Percentiles rank a stretch among this genome's conserved stretches.
phyloP scores from a whole-genome alignment of 2,329 filamentous ascomycete species.

The Ophiostoma pallidulum region DNA sequence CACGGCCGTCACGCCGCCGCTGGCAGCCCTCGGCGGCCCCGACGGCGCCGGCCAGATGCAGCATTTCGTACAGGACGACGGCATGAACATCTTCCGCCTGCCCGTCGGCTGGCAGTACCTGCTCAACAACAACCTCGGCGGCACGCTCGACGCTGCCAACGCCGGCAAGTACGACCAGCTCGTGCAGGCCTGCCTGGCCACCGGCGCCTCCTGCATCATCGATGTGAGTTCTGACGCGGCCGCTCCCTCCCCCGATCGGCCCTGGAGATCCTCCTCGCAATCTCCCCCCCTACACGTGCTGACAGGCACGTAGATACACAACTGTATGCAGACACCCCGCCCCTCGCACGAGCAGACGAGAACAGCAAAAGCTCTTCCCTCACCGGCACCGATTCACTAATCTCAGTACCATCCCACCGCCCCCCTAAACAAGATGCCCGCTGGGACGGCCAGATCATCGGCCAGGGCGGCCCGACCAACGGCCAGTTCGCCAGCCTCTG shows the following conservation, averaged over 20 bases:
- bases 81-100: slow-evolving; percentile 47
- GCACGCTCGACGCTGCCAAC: slow-evolving; percentile 32
- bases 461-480: slow-evolving; percentile 54
- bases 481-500: slow-evolving; percentile 53
- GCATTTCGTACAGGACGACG: slow-evolving; percentile 45
- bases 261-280: no score
- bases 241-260: no score
- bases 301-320: slow-evolving; percentile 27
- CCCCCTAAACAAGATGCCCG: slow-evolving; percentile 37
- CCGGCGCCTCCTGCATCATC: slow-evolving; percentile 40
- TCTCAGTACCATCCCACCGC: no score
- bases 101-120: slow-evolving; percentile 38
- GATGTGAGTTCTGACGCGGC: slow-evolving; percentile 25
- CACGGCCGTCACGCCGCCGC: background rate
- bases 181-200: slow-evolving; percentile 38
- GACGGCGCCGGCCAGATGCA: slow-evolving; percentile 35
- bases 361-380: slow-evolving; percentile 28
- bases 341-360: no score
- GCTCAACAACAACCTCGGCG: slow-evolving; percentile 35
- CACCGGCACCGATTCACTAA: slow-evolving; percentile 54
- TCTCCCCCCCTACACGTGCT: no score
- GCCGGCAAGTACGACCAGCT: slow-evolving; percentile 36
- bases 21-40: slow-evolving; percentile 23
- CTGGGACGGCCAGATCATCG: slow-evolving; percentile 53
- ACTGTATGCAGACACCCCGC: no score